These are phyloP conservation scores for Firmiana major DNA, from an alignment of 345 rosid genomes.

Conservation along the genomic window DNA sequence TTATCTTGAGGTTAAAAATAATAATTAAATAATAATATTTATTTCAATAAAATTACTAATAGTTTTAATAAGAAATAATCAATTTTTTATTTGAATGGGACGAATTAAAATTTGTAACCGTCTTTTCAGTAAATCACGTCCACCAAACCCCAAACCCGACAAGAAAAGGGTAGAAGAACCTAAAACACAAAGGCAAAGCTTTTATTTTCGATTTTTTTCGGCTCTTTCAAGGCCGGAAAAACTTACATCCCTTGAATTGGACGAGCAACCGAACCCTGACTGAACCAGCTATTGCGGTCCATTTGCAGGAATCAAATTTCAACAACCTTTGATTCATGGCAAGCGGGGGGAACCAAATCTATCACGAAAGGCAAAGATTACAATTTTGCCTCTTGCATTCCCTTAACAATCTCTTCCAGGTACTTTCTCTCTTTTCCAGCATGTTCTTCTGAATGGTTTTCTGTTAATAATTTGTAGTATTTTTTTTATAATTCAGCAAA, in stretches of 20 bases:
- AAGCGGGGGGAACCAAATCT: constrained; percentile 34
- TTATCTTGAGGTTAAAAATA: too few species aligned
- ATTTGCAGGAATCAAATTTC: neutral
- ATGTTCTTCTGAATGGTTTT: neutral
- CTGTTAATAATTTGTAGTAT: neutral
- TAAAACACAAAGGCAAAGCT: neutral
- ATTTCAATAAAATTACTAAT: too few species aligned
- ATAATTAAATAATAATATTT: too few species aligned
- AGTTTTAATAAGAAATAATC: too few species aligned
- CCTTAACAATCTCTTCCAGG: constrained; percentile 95
- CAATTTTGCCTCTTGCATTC: constrained; percentile 85
- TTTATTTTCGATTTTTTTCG: neutral
- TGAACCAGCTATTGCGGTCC: neutral
- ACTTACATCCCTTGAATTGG: neutral
- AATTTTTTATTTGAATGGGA: too few species aligned
- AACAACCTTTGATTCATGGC: constrained; percentile 25
- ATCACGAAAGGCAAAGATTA: constrained; percentile 79
- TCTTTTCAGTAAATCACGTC: too few species aligned
- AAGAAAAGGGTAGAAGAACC: too few species aligned
- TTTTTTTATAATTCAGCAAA: constrained; percentile 35
- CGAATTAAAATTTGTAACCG: too few species aligned
- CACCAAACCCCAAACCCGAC: neutral
- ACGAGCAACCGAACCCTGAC: neutral
- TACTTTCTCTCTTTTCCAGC: constrained; percentile 8
- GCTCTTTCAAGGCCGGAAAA: neutral